Evolutionary conservation across 2,329 filamentous ascomycete species (phyloP).

Genomic region (Fusarium sp.): DNA sequence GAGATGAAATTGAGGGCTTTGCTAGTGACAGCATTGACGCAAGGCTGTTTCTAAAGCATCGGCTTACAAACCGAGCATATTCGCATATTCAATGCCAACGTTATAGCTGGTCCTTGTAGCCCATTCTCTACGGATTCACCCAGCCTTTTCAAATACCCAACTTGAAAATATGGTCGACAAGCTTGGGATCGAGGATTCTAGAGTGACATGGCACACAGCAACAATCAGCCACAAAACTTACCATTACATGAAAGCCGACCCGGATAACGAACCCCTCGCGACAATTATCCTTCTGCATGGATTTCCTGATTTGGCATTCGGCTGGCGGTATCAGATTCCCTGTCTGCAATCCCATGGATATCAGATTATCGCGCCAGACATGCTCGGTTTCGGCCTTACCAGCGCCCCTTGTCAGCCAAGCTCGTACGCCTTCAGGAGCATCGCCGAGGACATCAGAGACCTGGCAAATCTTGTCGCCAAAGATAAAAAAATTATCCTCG

Average conservation of each 20-base stretch:
- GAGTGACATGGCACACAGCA: not conserved
- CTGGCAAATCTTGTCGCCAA: constrained; percentile 64
- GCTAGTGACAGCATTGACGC: not conserved
- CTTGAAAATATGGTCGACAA: not conserved
- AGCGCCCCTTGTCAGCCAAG: constrained; percentile 60
- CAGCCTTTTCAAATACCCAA: not conserved
- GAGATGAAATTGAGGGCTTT: not conserved
- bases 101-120: not conserved
- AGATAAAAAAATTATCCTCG: constrained; percentile 70
- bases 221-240: constrained; percentile 58
- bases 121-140: not conserved
- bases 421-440: constrained; percentile 58
- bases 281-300: constrained; percentile 70
- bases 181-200: not conserved
- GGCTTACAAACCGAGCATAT: not conserved
- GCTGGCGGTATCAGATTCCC: constrained; percentile 87
- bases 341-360: constrained; percentile 73
- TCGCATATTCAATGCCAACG: not conserved
- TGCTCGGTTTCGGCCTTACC: constrained; percentile 83
- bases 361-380: constrained; percentile 80
- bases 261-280: constrained; percentile 48
- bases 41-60: not conserved
- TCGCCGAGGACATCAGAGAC: constrained; percentile 76
- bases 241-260: constrained; percentile 64
- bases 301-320: constrained; percentile 79